Evolutionary conservation across 2,329 filamentous ascomycete species (phyloP), one percentile per base, ranked within the genome.

Genomic region (Incumbomyces delicatus): DNA sequence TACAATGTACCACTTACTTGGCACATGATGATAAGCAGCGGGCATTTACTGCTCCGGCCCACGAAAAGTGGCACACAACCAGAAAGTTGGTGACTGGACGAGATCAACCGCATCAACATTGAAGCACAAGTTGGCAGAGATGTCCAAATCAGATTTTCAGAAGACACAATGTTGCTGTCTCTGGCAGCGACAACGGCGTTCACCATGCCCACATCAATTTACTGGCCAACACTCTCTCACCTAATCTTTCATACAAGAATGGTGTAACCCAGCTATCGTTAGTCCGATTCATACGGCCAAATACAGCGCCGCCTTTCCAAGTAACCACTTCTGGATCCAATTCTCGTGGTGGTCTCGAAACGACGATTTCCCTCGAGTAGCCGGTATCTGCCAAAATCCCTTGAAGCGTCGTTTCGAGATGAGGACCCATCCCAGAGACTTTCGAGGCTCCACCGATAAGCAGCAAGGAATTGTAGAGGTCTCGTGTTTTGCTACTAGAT

Each of bases 251-350:
- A 66, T 90, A 95, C 72, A 96, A 90, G 58, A 83, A 74, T 39
- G 80, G 78, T 12, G 83, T 84, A 60, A 96, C 87, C 92, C 92
- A 98, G 59, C 85, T 92, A 64, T 98, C 92, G 66, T 96, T 96
- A 13, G 87, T 89, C 38, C 71, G 72, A 50, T 81, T 78, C 57
- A 96, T 70, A 68, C 94, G 88, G 2, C 87, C 89, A 71, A 95
- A 98, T 13, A 98, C 89, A 62, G 88, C 95, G 1, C 87, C 92
- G 3, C 92, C 92, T 74, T 98, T 98, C 92, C 92, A 98, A 7
- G 83, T 82, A 44, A 96, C 85, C n/a, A 96, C 89, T 66, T 95
- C 88, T 50, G 92, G 87, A 66, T 98, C 92, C 70, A 98, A 83
- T 58, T 98, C 92, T 58, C 90, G 75, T 0, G 92, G 92, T n/a